phyloP scores from a whole-genome alignment of 768 basidiomycete genomes.

The Sporobolomyces phaffii region DNA sequence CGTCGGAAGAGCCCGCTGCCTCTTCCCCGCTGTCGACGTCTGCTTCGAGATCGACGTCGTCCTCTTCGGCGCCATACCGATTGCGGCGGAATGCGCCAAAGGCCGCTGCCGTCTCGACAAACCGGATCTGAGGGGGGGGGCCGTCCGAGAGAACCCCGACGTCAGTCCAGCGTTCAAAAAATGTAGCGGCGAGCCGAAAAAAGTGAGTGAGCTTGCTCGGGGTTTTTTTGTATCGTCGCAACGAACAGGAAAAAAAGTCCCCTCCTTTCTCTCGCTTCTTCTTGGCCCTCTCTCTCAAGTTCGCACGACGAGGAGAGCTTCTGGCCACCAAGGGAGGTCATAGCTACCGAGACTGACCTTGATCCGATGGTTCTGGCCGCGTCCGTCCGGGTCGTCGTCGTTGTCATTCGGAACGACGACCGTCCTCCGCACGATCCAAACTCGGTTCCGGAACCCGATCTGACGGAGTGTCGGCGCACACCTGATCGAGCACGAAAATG shows the following conservation, averaged over 20 bases:
- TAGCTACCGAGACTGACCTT: slow-evolving; percentile 31
- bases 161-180: too few species aligned
- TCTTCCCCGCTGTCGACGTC: neutral
- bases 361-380: too few species aligned
- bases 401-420: neutral
- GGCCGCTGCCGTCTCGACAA: slow-evolving; percentile 29
- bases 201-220: too few species aligned
- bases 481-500: neutral
- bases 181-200: too few species aligned
- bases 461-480: slow-evolving; percentile 22
- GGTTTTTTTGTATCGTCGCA: too few species aligned
- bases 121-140: slow-evolving; percentile 12
- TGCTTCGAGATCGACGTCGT: slow-evolving; percentile 21
- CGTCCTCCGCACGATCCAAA: slow-evolving; percentile 30
- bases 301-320: slow-evolving; percentile 24
- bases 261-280: too few species aligned
- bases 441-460: slow-evolving; percentile 32
- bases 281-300: slow-evolving; percentile 10
- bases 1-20: neutral
- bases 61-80: slow-evolving; percentile 27
- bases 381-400: too few species aligned
- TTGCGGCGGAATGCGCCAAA: slow-evolving; percentile 32
- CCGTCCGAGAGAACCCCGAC: neutral
- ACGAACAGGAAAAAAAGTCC: too few species aligned
- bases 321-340: slow-evolving; percentile 35